Evolutionary conservation across 352 stramenopile species (phyloP).

Genomic region (Phytophthora fragariae): DNA sequence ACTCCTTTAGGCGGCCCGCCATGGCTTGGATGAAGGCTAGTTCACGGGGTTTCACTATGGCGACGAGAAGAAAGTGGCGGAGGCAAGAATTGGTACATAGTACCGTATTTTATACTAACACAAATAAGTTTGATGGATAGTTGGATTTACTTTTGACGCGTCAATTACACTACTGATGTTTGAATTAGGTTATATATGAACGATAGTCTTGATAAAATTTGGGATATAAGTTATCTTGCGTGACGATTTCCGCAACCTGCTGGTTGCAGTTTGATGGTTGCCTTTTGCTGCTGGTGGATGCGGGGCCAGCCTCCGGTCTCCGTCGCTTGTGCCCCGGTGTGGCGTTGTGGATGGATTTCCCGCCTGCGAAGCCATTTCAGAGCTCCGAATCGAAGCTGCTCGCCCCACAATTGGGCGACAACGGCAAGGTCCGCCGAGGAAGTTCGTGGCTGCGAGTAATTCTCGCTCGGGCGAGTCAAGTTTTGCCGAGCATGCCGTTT

Average conservation of each 20-base stretch:
- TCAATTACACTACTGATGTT: no score
- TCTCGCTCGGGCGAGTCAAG: background rate
- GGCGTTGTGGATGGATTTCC: conserved; percentile 22
- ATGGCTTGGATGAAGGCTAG: conserved; percentile 33
- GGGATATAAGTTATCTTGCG: background rate
- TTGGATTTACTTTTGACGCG: no score
- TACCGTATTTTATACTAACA: background rate
- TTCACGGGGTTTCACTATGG: background rate
- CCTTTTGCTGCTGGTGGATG: background rate
- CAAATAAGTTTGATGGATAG: background rate
- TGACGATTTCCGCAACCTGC: no score
- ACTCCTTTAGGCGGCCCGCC: conserved; percentile 83
- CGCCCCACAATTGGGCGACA: conserved; percentile 13
- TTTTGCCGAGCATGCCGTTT: background rate
- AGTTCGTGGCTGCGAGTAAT: background rate
- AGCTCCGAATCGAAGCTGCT: conserved; percentile 1
- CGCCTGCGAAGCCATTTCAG: conserved; percentile 26
- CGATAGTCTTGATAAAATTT: no score
- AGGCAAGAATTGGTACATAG: background rate
- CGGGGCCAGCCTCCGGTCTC: background rate
- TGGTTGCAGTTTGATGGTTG: background rate
- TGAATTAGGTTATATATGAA: no score
- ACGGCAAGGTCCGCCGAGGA: conserved; percentile 14
- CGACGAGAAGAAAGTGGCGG: background rate
- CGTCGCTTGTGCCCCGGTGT: background rate